A percentile compares a stretch with the other conserved stretches of the same genome.
Conservation (phyloP, 148 eudicot species). For the Rhododendron ferrugineum region DNA sequence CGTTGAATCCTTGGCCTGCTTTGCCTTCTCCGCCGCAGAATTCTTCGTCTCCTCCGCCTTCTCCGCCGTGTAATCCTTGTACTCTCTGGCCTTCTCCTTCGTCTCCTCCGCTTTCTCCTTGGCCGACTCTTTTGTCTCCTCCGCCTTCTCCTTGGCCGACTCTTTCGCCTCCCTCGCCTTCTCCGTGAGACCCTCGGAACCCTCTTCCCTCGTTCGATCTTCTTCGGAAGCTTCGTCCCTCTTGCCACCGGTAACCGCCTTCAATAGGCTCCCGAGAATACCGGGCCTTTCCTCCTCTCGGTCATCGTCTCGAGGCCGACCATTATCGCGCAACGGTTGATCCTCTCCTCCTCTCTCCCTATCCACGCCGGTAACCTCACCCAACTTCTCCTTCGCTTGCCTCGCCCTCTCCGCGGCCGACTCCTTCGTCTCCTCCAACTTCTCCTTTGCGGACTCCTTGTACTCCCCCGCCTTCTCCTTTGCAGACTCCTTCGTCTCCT, state of each 20-base stretch:
- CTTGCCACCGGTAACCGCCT: not conserved
- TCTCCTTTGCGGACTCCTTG: not conserved
- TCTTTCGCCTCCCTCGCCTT: conserved; percentile 4
- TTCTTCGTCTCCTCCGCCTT: conserved; percentile 22
- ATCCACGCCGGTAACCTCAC: not conserved
- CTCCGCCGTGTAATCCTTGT: conserved; percentile 21
- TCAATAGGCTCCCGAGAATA: conserved; percentile 15
- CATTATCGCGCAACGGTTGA: not conserved
- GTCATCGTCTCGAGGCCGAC: not conserved
- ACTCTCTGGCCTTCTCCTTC: not conserved
- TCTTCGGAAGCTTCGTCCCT: not conserved
- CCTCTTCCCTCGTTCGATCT: not conserved
- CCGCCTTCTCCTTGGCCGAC: not conserved
- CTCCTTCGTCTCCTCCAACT: not conserved
- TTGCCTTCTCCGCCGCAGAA: conserved; percentile 20
- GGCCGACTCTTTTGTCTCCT: not conserved
- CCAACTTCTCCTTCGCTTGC: not conserved
- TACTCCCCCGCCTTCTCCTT: not conserved
- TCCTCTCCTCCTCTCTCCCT: not conserved
- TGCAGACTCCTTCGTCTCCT: not conserved
- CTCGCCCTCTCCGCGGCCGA: not conserved
- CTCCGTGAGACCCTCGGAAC: not conserved
- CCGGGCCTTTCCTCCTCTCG: conserved; percentile 16
- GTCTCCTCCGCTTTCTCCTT: not conserved
- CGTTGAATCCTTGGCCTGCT: conserved; percentile 19